Evolutionary conservation across 345 rosid species (phyloP), one percentile per base, ranked within the genome.

Genomic region (Euphorbia peplus): DNA sequence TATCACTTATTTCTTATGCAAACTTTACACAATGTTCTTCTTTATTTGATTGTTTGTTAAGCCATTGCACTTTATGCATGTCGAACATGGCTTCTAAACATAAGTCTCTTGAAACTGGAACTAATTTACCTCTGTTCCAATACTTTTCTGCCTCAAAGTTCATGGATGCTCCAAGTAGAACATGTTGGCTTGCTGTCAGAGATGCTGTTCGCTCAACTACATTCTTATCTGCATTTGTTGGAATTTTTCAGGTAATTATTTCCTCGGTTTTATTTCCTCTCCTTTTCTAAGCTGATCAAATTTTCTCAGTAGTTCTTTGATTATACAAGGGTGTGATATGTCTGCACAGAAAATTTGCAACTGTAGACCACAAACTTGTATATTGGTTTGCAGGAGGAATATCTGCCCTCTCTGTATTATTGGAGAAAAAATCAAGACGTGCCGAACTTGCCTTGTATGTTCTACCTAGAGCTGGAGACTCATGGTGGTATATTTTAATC

Each of bases 141-240:
- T 71, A 41, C 63, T 54, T 47, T 80, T 61, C 13, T 81, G 19
- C 73, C 64, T 67, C 76, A 30, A 78, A 95, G 99, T 95, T 95
- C 75, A 79, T 85, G 98, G 92, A 87, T 64, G 75, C 98, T 44
- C 99, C 97, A 74, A 90, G 82, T 72, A 87, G 86, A 14, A 90
- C 92, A 71, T 86, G 87, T 55, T 95, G 97, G 97, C 73, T 76
- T 71, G 98, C 98, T 69, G 68, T 90, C 51, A 87, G 86, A 81
- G 98, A 85, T 71, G 85, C 99, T 67, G 95, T 90, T 75, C 90
- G 88, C 69, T 95, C 99, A 4, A 95, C 99, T 1, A 55, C 96
- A 10, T 95, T 95, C 83, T 83, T 95, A 81, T 95, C 98, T 72
- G 98, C 96, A 55, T 95, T 95, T 84, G 99, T 92, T 75, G 99